A percentile compares a stretch with the other conserved stretches of the same genome.
phyloP scores from a whole-genome alignment of 768 basidiomycete species.

The Phylloporus rhodoxanthus region DNA sequence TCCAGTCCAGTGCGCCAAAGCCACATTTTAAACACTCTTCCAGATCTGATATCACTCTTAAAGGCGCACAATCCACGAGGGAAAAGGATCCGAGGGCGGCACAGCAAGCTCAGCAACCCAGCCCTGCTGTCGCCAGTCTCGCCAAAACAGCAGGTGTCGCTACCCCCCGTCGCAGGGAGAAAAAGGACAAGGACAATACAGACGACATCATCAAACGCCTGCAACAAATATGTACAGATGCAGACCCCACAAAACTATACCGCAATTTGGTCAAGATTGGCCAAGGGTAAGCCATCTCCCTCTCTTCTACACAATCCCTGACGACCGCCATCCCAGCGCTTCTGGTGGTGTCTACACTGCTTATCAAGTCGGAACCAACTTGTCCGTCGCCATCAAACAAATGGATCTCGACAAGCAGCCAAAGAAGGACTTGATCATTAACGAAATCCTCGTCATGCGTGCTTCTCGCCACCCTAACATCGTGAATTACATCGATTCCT shows the following conservation, averaged over 20 bases:
- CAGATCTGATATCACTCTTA: conserved; percentile 51
- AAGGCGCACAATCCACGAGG: conserved; percentile 32
- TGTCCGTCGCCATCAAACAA: conserved; percentile 97
- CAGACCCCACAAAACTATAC: conserved; percentile 92
- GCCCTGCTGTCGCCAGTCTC: conserved; percentile 57
- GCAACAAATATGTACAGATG: conserved; percentile 93
- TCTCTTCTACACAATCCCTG: neutral
- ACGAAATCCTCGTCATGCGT: conserved; percentile 99
- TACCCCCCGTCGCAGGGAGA: conserved; percentile 80
- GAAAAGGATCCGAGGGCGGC: conserved; percentile 34
- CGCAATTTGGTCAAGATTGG: conserved; percentile 94
- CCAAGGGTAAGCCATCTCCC: conserved; percentile 66
- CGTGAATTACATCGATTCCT: conserved; percentile 99
- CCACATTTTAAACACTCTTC: conserved; percentile 45
- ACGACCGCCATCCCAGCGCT: conserved; percentile 48
- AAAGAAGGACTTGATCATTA: conserved; percentile 99
- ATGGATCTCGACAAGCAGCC: conserved; percentile 99
- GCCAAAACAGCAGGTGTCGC: conserved; percentile 68
- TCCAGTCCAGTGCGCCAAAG: conserved; percentile 30
- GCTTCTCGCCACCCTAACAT: conserved; percentile 96
- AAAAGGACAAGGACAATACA: conserved; percentile 73
- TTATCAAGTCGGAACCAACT: conserved; percentile 92
- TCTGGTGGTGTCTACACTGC: conserved; percentile 98
- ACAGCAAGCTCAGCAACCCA: conserved; percentile 44
- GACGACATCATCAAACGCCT: conserved; percentile 89